These are phyloP conservation scores for Neotropicomus parvogracilis DNA, from an alignment of 1,284 basidiomycete species.

Conservation along the genomic window DNA sequence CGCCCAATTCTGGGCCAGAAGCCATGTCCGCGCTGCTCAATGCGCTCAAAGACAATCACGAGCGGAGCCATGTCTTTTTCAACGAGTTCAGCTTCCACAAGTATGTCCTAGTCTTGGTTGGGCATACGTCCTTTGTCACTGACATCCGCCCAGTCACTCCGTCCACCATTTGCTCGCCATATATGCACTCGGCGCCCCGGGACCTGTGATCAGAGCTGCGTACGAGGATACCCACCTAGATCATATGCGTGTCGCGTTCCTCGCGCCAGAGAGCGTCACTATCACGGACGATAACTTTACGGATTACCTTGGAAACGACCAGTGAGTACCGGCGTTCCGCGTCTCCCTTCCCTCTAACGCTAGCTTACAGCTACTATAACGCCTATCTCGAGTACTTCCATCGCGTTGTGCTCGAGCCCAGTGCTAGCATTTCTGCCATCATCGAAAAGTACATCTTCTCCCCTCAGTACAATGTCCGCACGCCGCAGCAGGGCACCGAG, in stretches of 20 bases:
- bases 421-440: conserved; percentile 19
- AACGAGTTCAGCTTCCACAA: conserved; percentile 61
- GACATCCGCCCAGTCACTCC: conserved; percentile 34
- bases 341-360: not conserved
- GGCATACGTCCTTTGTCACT: not conserved
- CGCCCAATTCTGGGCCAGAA: conserved; percentile 48
- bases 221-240: conserved; percentile 34
- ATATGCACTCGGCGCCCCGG: conserved; percentile 42
- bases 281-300: conserved; percentile 40
- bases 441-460: conserved; percentile 31
- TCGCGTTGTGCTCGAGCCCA: conserved; percentile 30
- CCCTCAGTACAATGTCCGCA: conserved; percentile 26
- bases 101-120: conserved; percentile 26
- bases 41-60: conserved; percentile 54
- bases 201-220: conserved; percentile 36
- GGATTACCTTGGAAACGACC: conserved; percentile 41
- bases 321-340: conserved; percentile 26
- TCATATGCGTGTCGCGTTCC: conserved; percentile 36
- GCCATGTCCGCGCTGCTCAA: conserved; percentile 43
- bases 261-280: conserved; percentile 30
- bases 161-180: conserved; percentile 40
- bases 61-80: conserved; percentile 58
- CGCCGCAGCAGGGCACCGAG: conserved; percentile 16
- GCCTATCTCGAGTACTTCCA: conserved; percentile 37
- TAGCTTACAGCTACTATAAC: conserved; percentile 31